Base-by-base conservation (phyloP, 2,329 filamentous ascomycete genomes). In the Neocucurbitaria cava region DNA sequence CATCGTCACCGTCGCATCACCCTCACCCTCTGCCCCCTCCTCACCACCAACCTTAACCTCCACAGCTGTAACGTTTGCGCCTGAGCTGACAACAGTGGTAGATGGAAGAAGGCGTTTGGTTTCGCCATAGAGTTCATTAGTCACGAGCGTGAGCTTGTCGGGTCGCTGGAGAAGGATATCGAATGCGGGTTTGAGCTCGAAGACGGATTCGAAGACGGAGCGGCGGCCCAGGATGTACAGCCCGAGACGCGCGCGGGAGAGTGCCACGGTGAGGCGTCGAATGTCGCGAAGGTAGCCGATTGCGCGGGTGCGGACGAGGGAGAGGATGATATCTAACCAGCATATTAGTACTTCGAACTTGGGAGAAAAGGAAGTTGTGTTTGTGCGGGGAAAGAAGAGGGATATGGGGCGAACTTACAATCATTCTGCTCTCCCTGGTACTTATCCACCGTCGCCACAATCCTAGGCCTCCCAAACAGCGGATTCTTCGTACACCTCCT, bases 401-500 rank as follows among this genome's bases (percentile, higher is more conserved):
- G 7, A n/a, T 7, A 42, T 21, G 31, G n/a, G 26, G 7, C 31
- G n/a, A 18, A 86, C 90, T 83, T 83, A 95, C 91, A 98, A 71
- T 99, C 95, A 77, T 99, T 99, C 78, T 99, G 95, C 81, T 99
- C 95, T 74, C 95, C 96, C 79, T 99, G 95, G 71, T 98, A 99
- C 76, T 96, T 97, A 79, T 99, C 95, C 59, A 99, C 94, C 5
- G 96, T 99, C 3, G 91, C 93, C 24, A 99, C 91, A 48, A 90
- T 89, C 76, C 89, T 90, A 17, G 95, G 95, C 75, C 96, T 79
- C 8, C 94, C 93, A 77, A 99, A 99, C 18, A 98, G 80, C 2
- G 87, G 80, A 66, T 92, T 96, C 66, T 86, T 89, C 33, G 87
- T 89, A 76, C 95, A 99, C 54, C 95, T 85, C 71, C 96, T 91